A percentile compares a stretch with the other conserved stretches of the same genome.
phyloP scores from a whole-genome alignment of 2,329 filamentous ascomycete species.

The Alternaria ventricosa region DNA sequence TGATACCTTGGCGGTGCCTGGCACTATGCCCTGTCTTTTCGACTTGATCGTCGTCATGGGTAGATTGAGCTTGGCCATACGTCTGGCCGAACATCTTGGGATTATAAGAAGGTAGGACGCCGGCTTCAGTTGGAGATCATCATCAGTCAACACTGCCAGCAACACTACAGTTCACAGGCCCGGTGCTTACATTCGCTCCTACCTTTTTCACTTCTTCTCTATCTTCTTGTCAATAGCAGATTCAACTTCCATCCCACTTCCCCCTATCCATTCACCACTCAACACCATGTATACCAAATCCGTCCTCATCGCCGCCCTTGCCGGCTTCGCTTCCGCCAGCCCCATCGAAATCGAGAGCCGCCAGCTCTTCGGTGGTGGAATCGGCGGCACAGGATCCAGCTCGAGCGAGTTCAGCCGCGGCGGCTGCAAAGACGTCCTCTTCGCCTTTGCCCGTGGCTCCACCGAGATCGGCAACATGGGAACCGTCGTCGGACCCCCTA shows the following conservation, averaged over 20 bases:
- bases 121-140: neutral
- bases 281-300: conserved; percentile 35
- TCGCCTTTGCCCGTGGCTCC: conserved; percentile 59
- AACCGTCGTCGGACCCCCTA: conserved; percentile 39
- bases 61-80: neutral
- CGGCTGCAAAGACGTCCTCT: conserved; percentile 52
- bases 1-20: conserved; percentile 6
- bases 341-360: conserved; percentile 37
- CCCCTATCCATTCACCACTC: neutral
- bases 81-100: neutral
- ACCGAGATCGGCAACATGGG: conserved; percentile 59
- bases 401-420: conserved; percentile 51
- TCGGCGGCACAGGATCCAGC: conserved; percentile 27
- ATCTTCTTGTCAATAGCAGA: neutral
- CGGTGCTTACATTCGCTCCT: conserved; percentile 3
- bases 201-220: conserved; percentile 1
- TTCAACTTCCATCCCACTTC: neutral
- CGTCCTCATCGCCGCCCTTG: conserved; percentile 29
- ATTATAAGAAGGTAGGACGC: conserved; percentile 7
- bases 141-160: conserved; percentile 2
- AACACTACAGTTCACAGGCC: neutral
- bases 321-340: conserved; percentile 25
- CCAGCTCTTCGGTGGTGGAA: conserved; percentile 15
- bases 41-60: neutral
- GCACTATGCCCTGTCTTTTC: neutral